Evolutionary conservation across 495 filamentous ascomycete species (phyloP), one percentile per base, ranked within the genome.

Genomic region (Penicillium nucicola): DNA sequence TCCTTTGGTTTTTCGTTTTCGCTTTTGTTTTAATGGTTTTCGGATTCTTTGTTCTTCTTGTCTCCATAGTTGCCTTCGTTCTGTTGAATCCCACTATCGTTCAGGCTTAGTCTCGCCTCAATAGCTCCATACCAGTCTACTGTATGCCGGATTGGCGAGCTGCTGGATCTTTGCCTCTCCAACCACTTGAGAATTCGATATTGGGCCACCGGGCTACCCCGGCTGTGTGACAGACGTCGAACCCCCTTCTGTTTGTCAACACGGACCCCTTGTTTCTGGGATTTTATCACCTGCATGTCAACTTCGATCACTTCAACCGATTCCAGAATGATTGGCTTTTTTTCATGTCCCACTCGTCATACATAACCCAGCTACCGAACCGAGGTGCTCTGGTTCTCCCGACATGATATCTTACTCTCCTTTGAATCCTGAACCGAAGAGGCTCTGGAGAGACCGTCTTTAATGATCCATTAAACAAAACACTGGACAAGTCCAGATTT

Each of bases 171-270:
- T 36, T 35, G 10, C 6, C 12, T 32, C 28, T 20, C 44, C 48
- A 58, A 55, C 56, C 45, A 48, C 25, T 30, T 25, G 40, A 19
- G 19, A n/a, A 38, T 61, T 58, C 54, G 17, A 53, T 41, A 33
- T 50, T 55, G 57, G 52, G 10, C 61, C 40, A 64, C 45, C 30
- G n/a, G 40, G 48, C 38, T 52, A 57, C 54, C 61, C 61, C 39
- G 45, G 48, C 31, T 58, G 61, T 64, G 49, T 53, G 50, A 64
- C 61, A 50, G 47, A 31, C 42, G 17, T 46, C 19, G 48, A 50
- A 34, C 10, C n/a, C 32, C 45, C 28, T 22, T 36, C 28, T 58
- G 57, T 61, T 58, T 58, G 61, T 32, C 20, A 30, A n/a, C 14
- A 13, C 22, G 19, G 14, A 28, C 40, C 34, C 42, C 44, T 58